phyloP scores from a whole-genome alignment of 2,329 filamentous ascomycete genomes.

The Fusarium penzigii region DNA sequence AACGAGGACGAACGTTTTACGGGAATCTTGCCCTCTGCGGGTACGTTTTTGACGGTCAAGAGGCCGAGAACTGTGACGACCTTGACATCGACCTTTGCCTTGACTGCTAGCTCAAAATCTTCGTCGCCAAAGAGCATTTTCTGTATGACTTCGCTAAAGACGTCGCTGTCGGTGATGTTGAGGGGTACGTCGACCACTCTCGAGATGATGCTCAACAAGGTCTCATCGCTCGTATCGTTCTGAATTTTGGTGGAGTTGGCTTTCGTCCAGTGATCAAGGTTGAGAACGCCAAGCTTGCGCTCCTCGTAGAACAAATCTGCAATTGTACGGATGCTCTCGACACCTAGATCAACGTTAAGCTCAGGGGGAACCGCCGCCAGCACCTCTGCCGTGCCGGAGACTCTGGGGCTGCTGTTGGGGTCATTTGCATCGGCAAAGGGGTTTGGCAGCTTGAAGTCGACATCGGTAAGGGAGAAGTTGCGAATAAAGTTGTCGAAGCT shows the following conservation, averaged over 20 bases:
- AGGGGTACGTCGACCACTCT: conserved; percentile 77
- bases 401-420: conserved; percentile 71
- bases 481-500: conserved; percentile 81
- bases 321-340: conserved; percentile 73
- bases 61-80: conserved; percentile 80
- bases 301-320: conserved; percentile 80
- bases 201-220: conserved; percentile 72
- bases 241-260: conserved; percentile 77
- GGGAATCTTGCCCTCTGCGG: conserved; percentile 81
- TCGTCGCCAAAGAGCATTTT: conserved; percentile 74
- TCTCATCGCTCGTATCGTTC: conserved; percentile 53
- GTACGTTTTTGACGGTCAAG: conserved; percentile 79
- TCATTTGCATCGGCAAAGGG: conserved; percentile 74
- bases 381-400: conserved; percentile 82
- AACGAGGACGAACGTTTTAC: conserved; percentile 86
- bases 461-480: conserved; percentile 83
- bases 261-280: conserved; percentile 78
- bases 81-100: conserved; percentile 80
- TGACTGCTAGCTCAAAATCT: conserved; percentile 70
- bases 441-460: conserved; percentile 83
- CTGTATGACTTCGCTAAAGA: conserved; percentile 81
- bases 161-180: conserved; percentile 75
- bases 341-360: conserved; percentile 81
- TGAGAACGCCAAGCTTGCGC: conserved; percentile 77
- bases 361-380: conserved; percentile 78